phyloP scores from a whole-genome alignment of 305 asterid species.

The Fraxinus angustifolia region DNA sequence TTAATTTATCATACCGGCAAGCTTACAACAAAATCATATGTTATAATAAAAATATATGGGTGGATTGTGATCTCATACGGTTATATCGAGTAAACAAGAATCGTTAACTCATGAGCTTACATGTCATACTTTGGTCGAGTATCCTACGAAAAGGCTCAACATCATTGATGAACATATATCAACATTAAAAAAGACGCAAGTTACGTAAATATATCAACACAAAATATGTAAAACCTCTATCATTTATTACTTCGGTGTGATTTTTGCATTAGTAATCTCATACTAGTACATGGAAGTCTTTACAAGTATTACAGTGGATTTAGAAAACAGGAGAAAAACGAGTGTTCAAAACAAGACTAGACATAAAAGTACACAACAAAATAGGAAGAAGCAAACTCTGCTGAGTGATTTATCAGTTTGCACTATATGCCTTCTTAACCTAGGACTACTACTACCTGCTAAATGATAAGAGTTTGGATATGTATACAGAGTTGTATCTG shows the following conservation, averaged over 20 bases:
- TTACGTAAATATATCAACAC: background rate
- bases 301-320: slow-evolving; percentile 15
- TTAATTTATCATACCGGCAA: background rate
- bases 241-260: background rate
- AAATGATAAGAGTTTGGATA: slow-evolving; percentile 45
- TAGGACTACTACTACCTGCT: slow-evolving; percentile 39
- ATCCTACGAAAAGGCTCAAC: background rate
- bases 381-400: slow-evolving; percentile 64
- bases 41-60: background rate
- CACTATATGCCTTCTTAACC: slow-evolving; percentile 51
- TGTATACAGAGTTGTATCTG: slow-evolving; percentile 38
- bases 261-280: background rate
- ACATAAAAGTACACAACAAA: slow-evolving; percentile 58
- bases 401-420: slow-evolving; percentile 55
- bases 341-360: slow-evolving; percentile 54
- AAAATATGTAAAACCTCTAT: background rate
- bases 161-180: background rate
- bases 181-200: background rate
- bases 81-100: background rate
- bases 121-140: background rate
- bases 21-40: background rate
- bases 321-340: background rate
- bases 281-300: background rate
- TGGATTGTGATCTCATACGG: background rate
- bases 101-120: background rate